These are phyloP conservation scores for Mycena venus DNA, from an alignment of 768 basidiomycete species.

Conservation along the genomic window DNA sequence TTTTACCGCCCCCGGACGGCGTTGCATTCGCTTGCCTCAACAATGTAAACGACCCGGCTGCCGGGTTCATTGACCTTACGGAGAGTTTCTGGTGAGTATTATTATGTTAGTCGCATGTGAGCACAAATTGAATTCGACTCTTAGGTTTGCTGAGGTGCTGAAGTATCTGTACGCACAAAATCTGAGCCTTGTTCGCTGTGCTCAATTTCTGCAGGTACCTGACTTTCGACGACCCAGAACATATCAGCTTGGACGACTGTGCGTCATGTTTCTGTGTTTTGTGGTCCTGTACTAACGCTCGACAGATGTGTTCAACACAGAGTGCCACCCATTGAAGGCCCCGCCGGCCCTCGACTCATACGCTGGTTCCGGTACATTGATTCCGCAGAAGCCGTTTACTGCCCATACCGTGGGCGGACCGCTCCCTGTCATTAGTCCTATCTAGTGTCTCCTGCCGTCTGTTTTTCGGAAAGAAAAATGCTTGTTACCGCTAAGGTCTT, in stretches of 20 bases:
- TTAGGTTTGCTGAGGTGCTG: not conserved
- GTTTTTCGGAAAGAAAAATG: no score
- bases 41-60: slow-evolving; percentile 63
- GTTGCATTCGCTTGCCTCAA: slow-evolving; percentile 70
- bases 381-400: slow-evolving; percentile 18
- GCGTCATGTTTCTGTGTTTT: slow-evolving; percentile 37
- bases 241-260: slow-evolving; percentile 78
- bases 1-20: slow-evolving; percentile 47
- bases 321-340: slow-evolving; percentile 77
- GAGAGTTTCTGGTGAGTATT: slow-evolving; percentile 64
- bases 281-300: slow-evolving; percentile 12
- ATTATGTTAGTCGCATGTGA: slow-evolving; percentile 24
- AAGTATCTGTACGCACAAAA: not conserved
- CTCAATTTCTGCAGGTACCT: slow-evolving; percentile 86
- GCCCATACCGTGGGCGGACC: not conserved
- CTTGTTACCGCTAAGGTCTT: no score
- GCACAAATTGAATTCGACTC: not conserved
- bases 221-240: slow-evolving; percentile 79
- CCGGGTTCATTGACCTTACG: slow-evolving; percentile 67
- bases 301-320: slow-evolving; percentile 78
- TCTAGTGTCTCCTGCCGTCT: not conserved
- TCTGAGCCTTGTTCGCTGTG: slow-evolving; percentile 47
- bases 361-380: slow-evolving; percentile 1
- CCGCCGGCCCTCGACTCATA: slow-evolving; percentile 51
- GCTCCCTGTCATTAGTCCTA: slow-evolving; percentile 24